These are phyloP conservation scores for Trichodelitschia bisporula DNA, from an alignment of 495 filamentous ascomycete genomes.

Conservation along the genomic window DNA sequence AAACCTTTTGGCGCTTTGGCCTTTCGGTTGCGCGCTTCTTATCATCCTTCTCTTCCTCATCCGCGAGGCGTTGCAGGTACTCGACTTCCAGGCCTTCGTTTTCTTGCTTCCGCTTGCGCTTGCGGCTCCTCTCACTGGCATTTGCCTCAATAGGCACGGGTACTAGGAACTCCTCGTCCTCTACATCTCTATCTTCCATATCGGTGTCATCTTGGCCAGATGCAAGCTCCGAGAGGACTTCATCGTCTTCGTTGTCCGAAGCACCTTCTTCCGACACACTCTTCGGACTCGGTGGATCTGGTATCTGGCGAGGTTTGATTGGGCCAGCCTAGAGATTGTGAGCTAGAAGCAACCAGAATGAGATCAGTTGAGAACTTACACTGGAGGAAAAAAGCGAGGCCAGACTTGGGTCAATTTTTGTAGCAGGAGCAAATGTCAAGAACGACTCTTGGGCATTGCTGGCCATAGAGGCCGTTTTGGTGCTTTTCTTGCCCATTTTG, in stretches of 20 bases:
- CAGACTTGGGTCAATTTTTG: conserved; percentile 56
- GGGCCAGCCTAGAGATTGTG: too few relatives aligned
- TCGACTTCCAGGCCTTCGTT: conserved; percentile 57
- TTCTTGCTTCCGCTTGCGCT: conserved; percentile 48
- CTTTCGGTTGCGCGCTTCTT: conserved; percentile 11
- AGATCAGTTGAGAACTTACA: conserved; percentile 32
- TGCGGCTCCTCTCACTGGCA: conserved; percentile 13
- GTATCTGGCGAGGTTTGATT: too few relatives aligned
- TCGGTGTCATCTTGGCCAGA: conserved; percentile 1
- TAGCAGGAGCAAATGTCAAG: too few relatives aligned
- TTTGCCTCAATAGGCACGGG: conserved; percentile 1
- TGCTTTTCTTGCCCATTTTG: too few relatives aligned
- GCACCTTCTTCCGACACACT: background rate
- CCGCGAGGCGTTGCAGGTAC: conserved; percentile 51
- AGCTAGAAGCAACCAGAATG: too few relatives aligned
- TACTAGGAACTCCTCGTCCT: too few relatives aligned
- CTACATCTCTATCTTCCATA: background rate
- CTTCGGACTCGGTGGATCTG: too few relatives aligned
- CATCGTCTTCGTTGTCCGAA: conserved; percentile 2
- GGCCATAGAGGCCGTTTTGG: too few relatives aligned
- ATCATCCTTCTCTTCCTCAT: conserved; percentile 28
- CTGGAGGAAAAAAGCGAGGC: conserved; percentile 61
- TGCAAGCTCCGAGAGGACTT: background rate
- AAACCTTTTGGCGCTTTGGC: conserved; percentile 22
- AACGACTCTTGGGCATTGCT: too few relatives aligned